Base-by-base conservation (phyloP, 768 basidiomycete genomes). In the Phallus indusiatus region DNA sequence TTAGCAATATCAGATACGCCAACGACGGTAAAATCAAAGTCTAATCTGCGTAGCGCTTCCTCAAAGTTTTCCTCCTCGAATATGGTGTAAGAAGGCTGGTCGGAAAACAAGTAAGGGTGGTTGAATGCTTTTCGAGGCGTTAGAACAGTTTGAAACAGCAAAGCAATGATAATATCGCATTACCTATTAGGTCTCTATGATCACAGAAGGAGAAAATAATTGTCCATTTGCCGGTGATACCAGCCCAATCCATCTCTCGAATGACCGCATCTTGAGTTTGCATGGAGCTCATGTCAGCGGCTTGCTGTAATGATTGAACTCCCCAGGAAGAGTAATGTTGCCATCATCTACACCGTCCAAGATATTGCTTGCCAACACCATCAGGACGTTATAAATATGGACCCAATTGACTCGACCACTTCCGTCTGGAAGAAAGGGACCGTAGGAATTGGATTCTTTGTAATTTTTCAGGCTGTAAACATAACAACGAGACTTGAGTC, bases 381-480 rank as follows among this genome's bases (percentile, higher is more conserved):
- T 82, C 51, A 81, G 81, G 20, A 86, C 68, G 54, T 74, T 78
- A 63, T 73, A 74, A 34, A 86, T 48, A 67, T 84, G 83, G 21
- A 70, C 72, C 86, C 86, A 88, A 64, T 88, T 76, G 4, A 86
- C 71, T 0, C 66, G 66, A 22, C 68, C 79, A 48, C 67, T 69
- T 10, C 78, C 78, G 20, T 74, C 73, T 18, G 67, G 64, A 59
- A 75, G 57, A 65, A 81, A 81, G 2, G 86, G 86, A 1, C 85
- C 86, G 61, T 76, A 88, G 2, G 68, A 68, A 59, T 76, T 81
- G 18, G 16, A 8, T n/a, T 52, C 16, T 18, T 35, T 28, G 28
- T 88, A 88, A 64, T 83, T 81, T 16, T 78, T 75, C 51, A 88
- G 74, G 67, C 86, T 77, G 70, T 89, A 89, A 5, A 85, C 81